A percentile compares a stretch with the other conserved stretches of the same genome.
Evolutionary conservation across 176 grass and related monocot genomes (phyloP).

Genomic region (bread wheat (Triticum aestivum)): DNA sequence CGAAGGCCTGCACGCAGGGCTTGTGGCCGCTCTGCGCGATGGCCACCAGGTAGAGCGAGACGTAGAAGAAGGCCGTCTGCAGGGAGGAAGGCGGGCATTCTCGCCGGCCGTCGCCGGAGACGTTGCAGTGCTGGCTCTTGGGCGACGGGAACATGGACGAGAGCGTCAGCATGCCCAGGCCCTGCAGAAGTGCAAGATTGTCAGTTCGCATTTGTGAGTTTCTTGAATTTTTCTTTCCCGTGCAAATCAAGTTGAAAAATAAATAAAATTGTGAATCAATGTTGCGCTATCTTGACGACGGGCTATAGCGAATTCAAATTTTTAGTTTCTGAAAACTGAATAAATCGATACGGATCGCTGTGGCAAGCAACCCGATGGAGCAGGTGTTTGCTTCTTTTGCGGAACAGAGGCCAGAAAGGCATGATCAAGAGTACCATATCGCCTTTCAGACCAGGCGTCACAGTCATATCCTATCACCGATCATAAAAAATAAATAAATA

Average conservation of each 20-base stretch:
- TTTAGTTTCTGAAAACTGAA: not conserved
- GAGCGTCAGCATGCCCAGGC: slow-evolving; percentile 37
- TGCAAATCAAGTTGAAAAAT: too few relatives aligned
- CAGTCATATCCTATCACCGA: not conserved
- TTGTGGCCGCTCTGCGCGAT: slow-evolving; percentile 58
- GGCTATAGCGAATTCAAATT: too few relatives aligned
- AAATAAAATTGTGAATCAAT: too few relatives aligned
- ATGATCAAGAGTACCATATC: not conserved
- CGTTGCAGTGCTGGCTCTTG: not conserved
- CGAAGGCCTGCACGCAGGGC: slow-evolving; percentile 64
- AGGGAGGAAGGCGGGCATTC: slow-evolving; percentile 8
- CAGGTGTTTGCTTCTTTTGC: not conserved
- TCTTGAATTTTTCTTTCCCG: not conserved
- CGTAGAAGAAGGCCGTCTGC: slow-evolving; percentile 44
- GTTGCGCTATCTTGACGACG: too few relatives aligned
- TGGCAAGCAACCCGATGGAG: not conserved
- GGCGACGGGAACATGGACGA: slow-evolving; percentile 28
- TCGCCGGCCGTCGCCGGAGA: not conserved
- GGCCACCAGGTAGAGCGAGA: slow-evolving; percentile 61
- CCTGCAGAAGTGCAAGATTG: slow-evolving; percentile 7
- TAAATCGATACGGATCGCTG: not conserved
- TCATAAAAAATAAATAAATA: not conserved
- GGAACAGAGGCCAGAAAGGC: not conserved
- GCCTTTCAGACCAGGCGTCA: not conserved
- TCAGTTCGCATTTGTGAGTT: not conserved